Conservation (phyloP, 208 protist genomes). For the Jaenimonas drosophilae region DNA sequence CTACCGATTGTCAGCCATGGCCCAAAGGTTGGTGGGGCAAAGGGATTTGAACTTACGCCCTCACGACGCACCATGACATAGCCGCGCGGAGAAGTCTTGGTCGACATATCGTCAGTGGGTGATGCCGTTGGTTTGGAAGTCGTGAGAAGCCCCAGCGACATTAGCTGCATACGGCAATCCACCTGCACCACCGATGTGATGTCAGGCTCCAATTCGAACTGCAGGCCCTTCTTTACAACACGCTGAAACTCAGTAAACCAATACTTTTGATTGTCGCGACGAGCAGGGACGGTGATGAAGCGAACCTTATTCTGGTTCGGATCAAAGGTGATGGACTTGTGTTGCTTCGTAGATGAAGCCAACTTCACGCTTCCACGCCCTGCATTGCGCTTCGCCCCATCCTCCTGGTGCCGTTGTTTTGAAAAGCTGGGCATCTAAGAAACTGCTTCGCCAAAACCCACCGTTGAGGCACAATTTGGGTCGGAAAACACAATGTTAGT, state of each 20-base stretch:
- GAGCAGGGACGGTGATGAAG: slow-evolving; percentile 59
- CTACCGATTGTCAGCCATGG: slow-evolving; percentile 28
- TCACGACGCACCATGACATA: neutral
- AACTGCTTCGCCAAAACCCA: too few species aligned
- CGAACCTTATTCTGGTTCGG: slow-evolving; percentile 52
- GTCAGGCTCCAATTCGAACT: slow-evolving; percentile 63
- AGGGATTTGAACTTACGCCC: neutral
- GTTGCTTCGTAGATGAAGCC: too few species aligned
- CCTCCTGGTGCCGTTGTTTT: too few species aligned
- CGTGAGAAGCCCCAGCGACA: slow-evolving; percentile 19
- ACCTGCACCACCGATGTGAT: slow-evolving; percentile 52
- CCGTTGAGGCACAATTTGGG: too few species aligned
- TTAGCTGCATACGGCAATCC: slow-evolving; percentile 65
- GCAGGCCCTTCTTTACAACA: slow-evolving; percentile 61
- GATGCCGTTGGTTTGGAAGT: too few species aligned
- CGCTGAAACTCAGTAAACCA: slow-evolving; percentile 74
- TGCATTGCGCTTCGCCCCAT: too few species aligned
- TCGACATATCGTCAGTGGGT: too few species aligned
- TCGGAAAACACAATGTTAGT: too few species aligned
- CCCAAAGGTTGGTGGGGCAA: neutral
- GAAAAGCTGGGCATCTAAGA: too few species aligned
- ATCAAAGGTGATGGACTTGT: slow-evolving; percentile 48
- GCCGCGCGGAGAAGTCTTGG: slow-evolving; percentile 1
- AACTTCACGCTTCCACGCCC: too few species aligned
- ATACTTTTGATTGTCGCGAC: slow-evolving; percentile 57